Percentiles rank a stretch among this genome's conserved stretches.
These are phyloP conservation scores for Aspergillus sclerotioniger DNA, from an alignment of 495 filamentous ascomycete species.

Conservation along the genomic window DNA sequence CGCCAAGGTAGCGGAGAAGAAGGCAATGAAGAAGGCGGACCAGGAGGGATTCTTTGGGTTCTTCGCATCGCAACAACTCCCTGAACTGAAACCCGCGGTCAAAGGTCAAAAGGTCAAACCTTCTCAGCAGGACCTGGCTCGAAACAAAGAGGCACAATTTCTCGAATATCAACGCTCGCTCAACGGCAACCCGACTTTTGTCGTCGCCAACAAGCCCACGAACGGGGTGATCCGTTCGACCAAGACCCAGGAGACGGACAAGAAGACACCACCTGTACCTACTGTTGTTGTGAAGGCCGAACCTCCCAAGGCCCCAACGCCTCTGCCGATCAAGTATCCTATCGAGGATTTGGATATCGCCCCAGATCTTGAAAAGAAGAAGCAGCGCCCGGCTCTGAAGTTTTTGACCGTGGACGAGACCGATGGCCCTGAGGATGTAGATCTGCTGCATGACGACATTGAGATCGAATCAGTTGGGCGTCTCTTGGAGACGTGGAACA, in stretches of 20 bases:
- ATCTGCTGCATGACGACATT: slow-evolving; percentile 57
- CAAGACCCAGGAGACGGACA: slow-evolving; percentile 44
- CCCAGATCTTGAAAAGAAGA: slow-evolving; percentile 52
- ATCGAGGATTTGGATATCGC: slow-evolving; percentile 88
- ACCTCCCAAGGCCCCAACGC: slow-evolving; percentile 55
- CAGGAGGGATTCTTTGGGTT: slow-evolving; percentile 54
- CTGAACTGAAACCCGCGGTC: slow-evolving; percentile 76
- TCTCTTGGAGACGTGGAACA: slow-evolving; percentile 90
- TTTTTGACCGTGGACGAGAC: slow-evolving; percentile 64
- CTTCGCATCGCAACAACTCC: slow-evolving; percentile 57
- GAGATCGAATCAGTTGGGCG: slow-evolving; percentile 75
- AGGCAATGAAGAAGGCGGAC: slow-evolving; percentile 67
- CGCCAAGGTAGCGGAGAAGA: slow-evolving; percentile 73
- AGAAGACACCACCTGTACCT: slow-evolving; percentile 29
- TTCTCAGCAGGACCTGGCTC: slow-evolving; percentile 43
- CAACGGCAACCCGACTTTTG: slow-evolving; percentile 49
- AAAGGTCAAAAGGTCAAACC: slow-evolving; percentile 72
- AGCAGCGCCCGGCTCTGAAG: slow-evolving; percentile 69
- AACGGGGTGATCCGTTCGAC: slow-evolving; percentile 29
- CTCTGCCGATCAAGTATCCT: slow-evolving; percentile 84
- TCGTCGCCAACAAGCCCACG: slow-evolving; percentile 26
- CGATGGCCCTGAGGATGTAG: slow-evolving; percentile 39
- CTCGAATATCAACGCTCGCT: slow-evolving; percentile 53
- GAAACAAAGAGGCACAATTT: slow-evolving; percentile 47
- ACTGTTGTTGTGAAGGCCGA: slow-evolving; percentile 38